phyloP scores from a whole-genome alignment of 257 asterid genomes.

The Gentiana macrophylla region DNA sequence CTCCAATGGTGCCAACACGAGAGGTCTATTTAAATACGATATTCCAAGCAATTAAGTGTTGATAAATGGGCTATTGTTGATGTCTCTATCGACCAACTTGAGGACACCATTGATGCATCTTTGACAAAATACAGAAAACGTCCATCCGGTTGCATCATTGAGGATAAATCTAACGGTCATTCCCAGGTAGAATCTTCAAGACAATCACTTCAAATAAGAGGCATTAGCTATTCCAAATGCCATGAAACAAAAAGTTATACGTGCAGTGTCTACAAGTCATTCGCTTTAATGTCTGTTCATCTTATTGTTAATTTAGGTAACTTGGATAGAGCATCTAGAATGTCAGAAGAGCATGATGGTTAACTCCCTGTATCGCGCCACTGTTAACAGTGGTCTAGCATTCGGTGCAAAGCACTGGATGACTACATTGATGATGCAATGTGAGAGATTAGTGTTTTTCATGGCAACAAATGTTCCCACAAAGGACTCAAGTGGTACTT shows the following conservation, averaged over 20 bases:
- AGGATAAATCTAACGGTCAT: conserved; percentile 69
- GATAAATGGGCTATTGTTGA: conserved; percentile 80
- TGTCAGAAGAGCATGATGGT: conserved; percentile 41
- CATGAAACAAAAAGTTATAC: no score
- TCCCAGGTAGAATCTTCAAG: conserved; percentile 48
- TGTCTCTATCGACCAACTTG: conserved; percentile 57
- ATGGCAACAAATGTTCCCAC: conserved; percentile 81
- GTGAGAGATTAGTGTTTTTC: conserved; percentile 59
- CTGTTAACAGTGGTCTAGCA: conserved; percentile 69
- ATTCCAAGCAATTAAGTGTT: conserved; percentile 44
- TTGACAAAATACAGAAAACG: conserved; percentile 56
- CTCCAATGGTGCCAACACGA: conserved; percentile 73
- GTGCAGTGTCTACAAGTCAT: no score
- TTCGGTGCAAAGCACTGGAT: conserved; percentile 92
- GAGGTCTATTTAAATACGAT: conserved; percentile 60
- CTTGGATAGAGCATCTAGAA: conserved; percentile 88
- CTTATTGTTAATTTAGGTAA: conserved; percentile 41
- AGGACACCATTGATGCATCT: conserved; percentile 48
- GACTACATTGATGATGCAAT: conserved; percentile 65
- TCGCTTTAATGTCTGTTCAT: no score
- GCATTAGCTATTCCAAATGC: no score
- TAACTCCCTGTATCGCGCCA: conserved; percentile 47
- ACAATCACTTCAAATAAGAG: neutral
- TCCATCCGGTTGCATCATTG: conserved; percentile 87
- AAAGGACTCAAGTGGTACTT: conserved; percentile 63